Evolutionary conservation across 2,329 filamentous ascomycete genomes (phyloP), one percentile per base, ranked within the genome.

Genomic region (Diaporthe citrichinensis): DNA sequence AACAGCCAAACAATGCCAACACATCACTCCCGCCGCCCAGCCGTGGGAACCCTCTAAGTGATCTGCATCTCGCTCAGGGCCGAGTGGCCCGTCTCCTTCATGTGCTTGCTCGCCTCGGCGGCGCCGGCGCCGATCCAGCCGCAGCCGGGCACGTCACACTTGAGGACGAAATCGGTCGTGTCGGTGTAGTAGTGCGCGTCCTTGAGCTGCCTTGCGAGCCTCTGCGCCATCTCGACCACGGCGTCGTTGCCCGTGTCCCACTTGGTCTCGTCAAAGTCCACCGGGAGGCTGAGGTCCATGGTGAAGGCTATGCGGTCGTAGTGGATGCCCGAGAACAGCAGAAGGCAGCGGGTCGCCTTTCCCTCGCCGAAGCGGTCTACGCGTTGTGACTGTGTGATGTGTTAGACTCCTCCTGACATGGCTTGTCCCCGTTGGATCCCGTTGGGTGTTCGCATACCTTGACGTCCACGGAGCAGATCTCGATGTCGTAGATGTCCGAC

Each of bases 291-390:
- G 8, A 91, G 85, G 75, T 86, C 88, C 59, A 86, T 88, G 25
- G 92, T 92, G 78, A 98, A 91, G 0, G 94, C 95, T 76, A 98
- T 93, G 9, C 94, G 93, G 84, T 98, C 96, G 84, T 98, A 98
- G 83, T 98, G 96, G 69, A 98, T 97, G 3, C 95, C 95, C 0
- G 94, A 96, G 84, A 98, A 98, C 0, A 98, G 92, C 34, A 98
- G 87, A 36, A 98, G 92, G 80, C 94, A 96, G 9, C 95, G 89
- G 55, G 89, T 90, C 46, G 86, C 83, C 72, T 90, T 90, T 1
- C 92, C 91, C 81, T 97, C 94, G 78, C 97, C 97, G 84, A 96
- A 97, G 7, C 90, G 90, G 80, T 95, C 93, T 8, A 95, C 87
- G 5, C 83, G 81, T 34, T 82, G 80, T 39, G 81, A 80, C 80